Evolutionary conservation across 208 protist genomes (phyloP), one percentile per base, ranked within the genome.

Genomic region (Trypanosoma cruzi): DNA sequence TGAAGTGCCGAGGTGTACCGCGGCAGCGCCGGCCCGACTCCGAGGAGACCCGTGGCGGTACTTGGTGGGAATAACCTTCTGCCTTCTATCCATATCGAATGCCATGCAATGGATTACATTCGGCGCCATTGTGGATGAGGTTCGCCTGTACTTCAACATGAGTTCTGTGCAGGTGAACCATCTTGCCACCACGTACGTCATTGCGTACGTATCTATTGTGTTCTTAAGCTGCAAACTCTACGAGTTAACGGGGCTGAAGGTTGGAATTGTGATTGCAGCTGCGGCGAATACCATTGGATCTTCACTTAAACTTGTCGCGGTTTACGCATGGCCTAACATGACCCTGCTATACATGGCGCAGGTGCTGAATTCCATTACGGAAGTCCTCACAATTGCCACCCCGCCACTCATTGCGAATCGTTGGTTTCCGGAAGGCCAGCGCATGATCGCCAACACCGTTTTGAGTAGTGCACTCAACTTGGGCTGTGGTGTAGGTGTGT

Each of bases 151-250:
- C 50, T 91, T 90, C 40, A n/a, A 68, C 50, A 89, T 88, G 75
- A 85, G 49, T 48, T 73, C 88, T 5, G 75, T 77, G 7, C 78
- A 86, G 36, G 75, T 90, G 0, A 89, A 90, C 73, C 86, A 88
- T 62, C 77, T 93, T n/a, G 61, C 85, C 14, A 88, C 81, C 11
- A 89, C 77, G 36, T 93, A 93, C 71, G 82, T 93, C 46, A 88
- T 93, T 46, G 77, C 84, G n/a, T 93, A 93, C 46, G 82, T 93
- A 10, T 72, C 66, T 20, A 78, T 82, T 64, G 87, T 90, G 36
- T 90, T 93, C 56, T 68, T 93, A n/a, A 93, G 84, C 65, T 93
- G 87, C 64, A 90, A 90, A 68, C 64, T 90, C 24, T 93, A 87
- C 65, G 87, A 93, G 58, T 65, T 87, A 31, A 84, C 81, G 3